Evolutionary conservation across 306 rosid species (phyloP).

Genomic region (Cicer arietinum): DNA sequence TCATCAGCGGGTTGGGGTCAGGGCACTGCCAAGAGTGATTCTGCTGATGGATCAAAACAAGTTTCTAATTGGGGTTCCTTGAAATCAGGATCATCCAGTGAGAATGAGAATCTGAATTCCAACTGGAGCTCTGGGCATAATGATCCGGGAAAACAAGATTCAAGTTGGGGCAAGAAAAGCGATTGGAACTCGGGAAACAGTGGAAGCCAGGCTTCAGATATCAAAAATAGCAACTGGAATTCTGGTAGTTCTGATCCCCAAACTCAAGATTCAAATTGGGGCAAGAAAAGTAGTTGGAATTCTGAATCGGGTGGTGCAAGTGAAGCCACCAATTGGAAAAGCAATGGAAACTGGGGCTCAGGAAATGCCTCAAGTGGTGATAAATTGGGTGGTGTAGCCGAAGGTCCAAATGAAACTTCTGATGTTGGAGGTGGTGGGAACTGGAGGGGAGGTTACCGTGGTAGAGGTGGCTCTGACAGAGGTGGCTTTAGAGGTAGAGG

Average conservation of each 20-base stretch:
- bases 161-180: constrained; percentile 53
- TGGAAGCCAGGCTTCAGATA: neutral
- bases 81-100: constrained; percentile 28
- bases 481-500: constrained; percentile 69
- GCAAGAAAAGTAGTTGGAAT: constrained; percentile 58
- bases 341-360: constrained; percentile 47
- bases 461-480: constrained; percentile 60
- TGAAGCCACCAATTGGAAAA: constrained; percentile 46
- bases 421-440: constrained; percentile 54
- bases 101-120: constrained; percentile 36
- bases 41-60: constrained; percentile 9
- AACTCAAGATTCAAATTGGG: constrained; percentile 48
- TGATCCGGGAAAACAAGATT: constrained; percentile 46
- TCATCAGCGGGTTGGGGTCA: constrained; percentile 26
- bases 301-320: constrained; percentile 46
- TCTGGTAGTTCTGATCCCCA: constrained; percentile 45
- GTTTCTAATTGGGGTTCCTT: neutral
- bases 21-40: constrained; percentile 24
- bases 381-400: constrained; percentile 29
- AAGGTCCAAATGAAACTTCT: constrained; percentile 47
- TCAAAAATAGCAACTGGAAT: constrained; percentile 38
- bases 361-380: constrained; percentile 49
- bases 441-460: constrained; percentile 71
- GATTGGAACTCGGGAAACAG: constrained; percentile 47
- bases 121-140: constrained; percentile 44